These are phyloP conservation scores for Papiliotrema nemorosa DNA, from an alignment of 1,284 basidiomycete genomes.

Conservation along the genomic window DNA sequence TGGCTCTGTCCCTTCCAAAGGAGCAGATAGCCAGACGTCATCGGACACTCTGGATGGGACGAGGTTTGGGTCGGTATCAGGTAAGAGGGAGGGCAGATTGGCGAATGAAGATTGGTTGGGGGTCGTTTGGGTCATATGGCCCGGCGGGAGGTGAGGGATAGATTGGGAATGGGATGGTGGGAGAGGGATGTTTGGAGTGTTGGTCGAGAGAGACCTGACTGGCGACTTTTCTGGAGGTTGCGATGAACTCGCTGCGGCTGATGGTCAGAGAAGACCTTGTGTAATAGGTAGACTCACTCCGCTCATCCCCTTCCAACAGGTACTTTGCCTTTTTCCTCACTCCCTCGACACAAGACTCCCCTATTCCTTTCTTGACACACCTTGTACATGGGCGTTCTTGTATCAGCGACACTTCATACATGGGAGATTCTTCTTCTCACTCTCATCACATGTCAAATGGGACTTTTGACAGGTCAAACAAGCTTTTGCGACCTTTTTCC, in stretches of 20 bases:
- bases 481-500: constrained; percentile 56
- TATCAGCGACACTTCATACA: constrained; percentile 2
- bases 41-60: constrained; percentile 9
- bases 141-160: not conserved
- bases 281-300: constrained; percentile 69
- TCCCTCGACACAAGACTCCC: constrained; percentile 84
- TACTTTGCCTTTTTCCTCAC: constrained; percentile 98
- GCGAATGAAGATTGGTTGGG: not conserved
- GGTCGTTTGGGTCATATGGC: not conserved
- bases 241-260: no score
- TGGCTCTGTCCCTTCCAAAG: not conserved
- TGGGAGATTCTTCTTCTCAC: constrained; percentile 53
- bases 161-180: not conserved
- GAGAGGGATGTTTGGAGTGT: not conserved
- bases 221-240: no score
- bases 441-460: constrained; percentile 95
- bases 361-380: constrained; percentile 90
- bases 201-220: not conserved
- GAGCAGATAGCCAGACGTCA: constrained; percentile 27
- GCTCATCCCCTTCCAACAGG: constrained; percentile 83
- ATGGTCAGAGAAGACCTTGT: no score
- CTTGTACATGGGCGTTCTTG: constrained; percentile 89
- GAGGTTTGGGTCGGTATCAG: not conserved
- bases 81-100: not conserved
- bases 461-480: constrained; percentile 92